Evolutionary conservation across 129 eudicot genomes (phyloP).

Genomic region (Helichrysum umbraculigerum): DNA sequence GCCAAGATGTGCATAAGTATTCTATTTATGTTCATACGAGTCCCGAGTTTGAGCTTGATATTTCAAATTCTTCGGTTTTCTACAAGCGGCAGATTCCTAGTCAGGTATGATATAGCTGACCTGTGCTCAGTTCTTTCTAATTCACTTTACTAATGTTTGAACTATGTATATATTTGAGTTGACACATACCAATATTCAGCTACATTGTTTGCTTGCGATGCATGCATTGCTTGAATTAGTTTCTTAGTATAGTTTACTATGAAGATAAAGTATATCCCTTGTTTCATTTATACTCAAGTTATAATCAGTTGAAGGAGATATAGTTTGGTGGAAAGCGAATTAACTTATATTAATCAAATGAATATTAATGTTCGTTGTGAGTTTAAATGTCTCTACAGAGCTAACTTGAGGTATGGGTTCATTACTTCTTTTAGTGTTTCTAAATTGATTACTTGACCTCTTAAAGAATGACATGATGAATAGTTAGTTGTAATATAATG

Average conservation of each 20-base stretch:
- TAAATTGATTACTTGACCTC: too few relatives aligned
- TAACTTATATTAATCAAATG: not conserved
- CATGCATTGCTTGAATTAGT: not conserved
- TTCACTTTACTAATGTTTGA: not conserved
- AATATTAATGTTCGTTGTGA: not conserved
- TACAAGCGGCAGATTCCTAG: conserved; percentile 80
- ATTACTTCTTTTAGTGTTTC: too few relatives aligned
- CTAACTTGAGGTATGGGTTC: not conserved
- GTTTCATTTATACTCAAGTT: not conserved
- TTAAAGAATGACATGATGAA: too few relatives aligned
- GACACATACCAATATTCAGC: not conserved
- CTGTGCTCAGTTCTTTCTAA: not conserved
- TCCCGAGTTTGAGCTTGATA: conserved; percentile 59
- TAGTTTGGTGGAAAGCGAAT: not conserved
- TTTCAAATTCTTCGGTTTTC: conserved; percentile 56
- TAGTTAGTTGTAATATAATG: too few relatives aligned
- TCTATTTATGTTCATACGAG: conserved; percentile 73
- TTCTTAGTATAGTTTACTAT: not conserved
- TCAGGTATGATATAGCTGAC: conserved; percentile 46
- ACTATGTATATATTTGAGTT: not conserved
- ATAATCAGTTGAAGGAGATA: not conserved
- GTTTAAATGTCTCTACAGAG: not conserved
- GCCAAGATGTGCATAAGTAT: conserved; percentile 49
- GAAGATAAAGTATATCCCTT: not conserved
- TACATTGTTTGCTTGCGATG: not conserved